Percentiles rank a stretch among this genome's conserved stretches.
Conservation (phyloP, 148 eudicot genomes). For the Limonium bicolor region DNA sequence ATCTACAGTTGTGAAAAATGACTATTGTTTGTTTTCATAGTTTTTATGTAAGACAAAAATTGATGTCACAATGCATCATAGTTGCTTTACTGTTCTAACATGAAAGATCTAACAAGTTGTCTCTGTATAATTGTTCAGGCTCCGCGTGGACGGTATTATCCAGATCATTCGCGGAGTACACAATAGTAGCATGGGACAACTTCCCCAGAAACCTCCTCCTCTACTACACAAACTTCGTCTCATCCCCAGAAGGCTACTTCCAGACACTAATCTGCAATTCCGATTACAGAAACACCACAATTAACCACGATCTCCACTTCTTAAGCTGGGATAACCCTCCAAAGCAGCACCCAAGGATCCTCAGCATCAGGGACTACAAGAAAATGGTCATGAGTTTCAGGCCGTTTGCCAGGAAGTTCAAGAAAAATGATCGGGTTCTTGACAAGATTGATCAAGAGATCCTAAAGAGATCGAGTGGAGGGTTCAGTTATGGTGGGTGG, state of each 20-base stretch:
- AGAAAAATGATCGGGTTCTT: slow-evolving; percentile 48
- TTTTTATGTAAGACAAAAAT: too few relatives aligned
- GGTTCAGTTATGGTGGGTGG: slow-evolving; percentile 64
- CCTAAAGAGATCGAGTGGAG: slow-evolving; percentile 26
- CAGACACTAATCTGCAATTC: slow-evolving; percentile 88
- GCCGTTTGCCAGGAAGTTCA: slow-evolving; percentile 90
- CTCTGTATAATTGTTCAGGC: slow-evolving; percentile 28
- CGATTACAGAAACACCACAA: slow-evolving; percentile 52
- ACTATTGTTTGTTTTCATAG: too few relatives aligned
- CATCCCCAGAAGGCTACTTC: slow-evolving; percentile 89
- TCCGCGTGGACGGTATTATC: slow-evolving; percentile 90
- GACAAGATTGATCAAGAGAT: slow-evolving; percentile 58
- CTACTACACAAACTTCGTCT: slow-evolving; percentile 88
- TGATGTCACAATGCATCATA: too few relatives aligned
- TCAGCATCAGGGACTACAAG: slow-evolving; percentile 55
- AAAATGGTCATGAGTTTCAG: slow-evolving; percentile 66
- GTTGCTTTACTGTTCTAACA: too few relatives aligned
- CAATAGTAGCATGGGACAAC: slow-evolving; percentile 70
- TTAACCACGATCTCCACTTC: slow-evolving; percentile 79
- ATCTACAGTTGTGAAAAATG: too few relatives aligned
- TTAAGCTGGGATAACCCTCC: slow-evolving; percentile 85
- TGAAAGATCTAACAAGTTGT: too few relatives aligned
- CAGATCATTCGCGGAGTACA: slow-evolving; percentile 72
- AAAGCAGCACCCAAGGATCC: slow-evolving; percentile 75
- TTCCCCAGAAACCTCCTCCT: slow-evolving; percentile 87